Evolutionary conservation across 2,329 filamentous ascomycete genomes (phyloP).

Genomic region (Dryadomyces quercivorus): DNA sequence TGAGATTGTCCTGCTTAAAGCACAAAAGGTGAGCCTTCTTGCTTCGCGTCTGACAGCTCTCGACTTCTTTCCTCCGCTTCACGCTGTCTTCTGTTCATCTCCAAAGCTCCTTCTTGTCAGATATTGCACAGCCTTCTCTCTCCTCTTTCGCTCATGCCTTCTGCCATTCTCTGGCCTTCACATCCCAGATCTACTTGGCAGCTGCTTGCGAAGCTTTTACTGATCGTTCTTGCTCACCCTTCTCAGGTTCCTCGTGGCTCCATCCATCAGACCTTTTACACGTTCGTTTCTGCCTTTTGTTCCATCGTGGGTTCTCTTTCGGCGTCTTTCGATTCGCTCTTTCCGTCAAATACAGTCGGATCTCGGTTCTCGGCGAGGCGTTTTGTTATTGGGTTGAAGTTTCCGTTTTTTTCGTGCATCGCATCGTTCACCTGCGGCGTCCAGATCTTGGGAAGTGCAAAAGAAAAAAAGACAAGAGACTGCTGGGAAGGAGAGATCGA

Average conservation of each 20-base stretch:
- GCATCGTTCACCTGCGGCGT: not conserved
- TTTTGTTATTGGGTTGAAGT: not conserved
- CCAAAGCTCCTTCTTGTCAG: not conserved
- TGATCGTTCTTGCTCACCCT: not conserved
- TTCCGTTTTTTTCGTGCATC: not conserved
- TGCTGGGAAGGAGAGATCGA: not conserved
- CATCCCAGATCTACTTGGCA: not conserved
- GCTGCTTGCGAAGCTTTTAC: not conserved
- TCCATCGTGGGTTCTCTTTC: not conserved
- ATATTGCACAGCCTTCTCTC: too few species aligned
- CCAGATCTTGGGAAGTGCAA: not conserved
- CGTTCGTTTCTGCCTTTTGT: not conserved
- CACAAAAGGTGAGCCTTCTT: not conserved
- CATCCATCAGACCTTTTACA: not conserved
- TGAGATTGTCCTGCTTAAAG: slow-evolving; percentile 2
- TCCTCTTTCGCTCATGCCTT: not conserved
- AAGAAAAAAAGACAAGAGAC: not conserved
- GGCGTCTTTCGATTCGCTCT: not conserved
- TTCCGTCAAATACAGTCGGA: not conserved
- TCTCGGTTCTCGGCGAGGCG: not conserved
- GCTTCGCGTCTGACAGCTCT: not conserved
- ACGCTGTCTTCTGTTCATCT: not conserved
- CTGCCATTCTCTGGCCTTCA: not conserved
- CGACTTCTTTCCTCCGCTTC: not conserved
- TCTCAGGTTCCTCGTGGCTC: not conserved